Base-by-base conservation (phyloP, 2,329 filamentous ascomycete species). In the Penicillium sp. region DNA sequence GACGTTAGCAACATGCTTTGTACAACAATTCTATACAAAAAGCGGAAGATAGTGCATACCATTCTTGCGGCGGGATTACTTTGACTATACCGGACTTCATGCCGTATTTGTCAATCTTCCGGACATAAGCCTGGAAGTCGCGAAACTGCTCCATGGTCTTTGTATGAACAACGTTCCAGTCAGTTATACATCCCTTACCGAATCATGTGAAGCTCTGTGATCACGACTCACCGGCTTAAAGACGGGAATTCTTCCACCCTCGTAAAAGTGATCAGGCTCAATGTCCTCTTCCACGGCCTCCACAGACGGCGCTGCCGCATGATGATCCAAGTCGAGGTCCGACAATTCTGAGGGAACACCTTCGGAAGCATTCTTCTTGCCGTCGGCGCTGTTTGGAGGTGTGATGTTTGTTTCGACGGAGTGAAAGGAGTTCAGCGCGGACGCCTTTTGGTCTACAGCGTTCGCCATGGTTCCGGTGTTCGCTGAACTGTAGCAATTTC, bases 31-130 rank as follows among this genome's bases (percentile, higher is more conserved):
- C 20, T 12, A 30, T 45, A 7, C 8, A 24, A 49, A 20, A 30
- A 26, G 38, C 9, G 23, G 3, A 38, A 40, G 47, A 14, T 23
- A 40, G 23, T 40, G 75, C 81, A 73, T 84, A 94, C 94, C 94
- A 99, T 83, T 97, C 92, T 66, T 88, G 78, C 0, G 94, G 94
- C 26, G 94, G 92, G 53, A 97, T 88, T 58, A 99, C 88, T 76
- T 99, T 97, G 69, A 97, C 86, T 65, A 99, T 97, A 35, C 94
- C 94, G 21, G 91, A 94, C 74, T 91, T 90, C 94, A 99, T 99
- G 66, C 94, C 94, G 71, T 96, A 96, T 62, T 86, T 84, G 72
- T 99, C 90, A 60, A 99, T 85, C 73, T 90, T 92, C 68, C 86
- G 84, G 81, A 97, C 89, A 71, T 95, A 97, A 70, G 84, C 85